Evolutionary conservation across 106 monocot species (phyloP), one percentile per base, ranked within the genome.

Genomic region (Iris macrosiphon): DNA sequence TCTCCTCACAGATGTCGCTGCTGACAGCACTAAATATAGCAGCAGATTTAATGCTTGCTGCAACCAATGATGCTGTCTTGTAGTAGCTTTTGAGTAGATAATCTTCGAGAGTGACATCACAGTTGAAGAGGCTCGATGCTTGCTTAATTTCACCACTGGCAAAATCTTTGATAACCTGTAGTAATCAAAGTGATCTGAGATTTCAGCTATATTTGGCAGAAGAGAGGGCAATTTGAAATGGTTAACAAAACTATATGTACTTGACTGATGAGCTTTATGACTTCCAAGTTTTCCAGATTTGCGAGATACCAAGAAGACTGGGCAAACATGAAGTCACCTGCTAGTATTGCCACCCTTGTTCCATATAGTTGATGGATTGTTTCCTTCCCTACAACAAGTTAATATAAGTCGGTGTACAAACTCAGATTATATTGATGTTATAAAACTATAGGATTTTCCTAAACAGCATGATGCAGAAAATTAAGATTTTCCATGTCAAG

Each of bases 91-190:
- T 98, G 22, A 90, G 67, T 24, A 90, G 50, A 38, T 87, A 98
- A 1, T 98, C 86, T n/a, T 98, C 90, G 7, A 90, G 86, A 4
- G 82, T 61, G 24, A 78, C 6, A 32, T 87, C 87, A 15, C 83
- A 80, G 43, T 91, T 48, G 46, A 91, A 98, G 19, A 98, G 77
- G 57, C 73, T 74, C 6, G 96, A 98, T 16, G 83, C 90, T 66
- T 98, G 96, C 51, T 91, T 91, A 63, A 90, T 91, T 70, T 98
- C 96, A 18, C 96, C 96, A 35, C 86, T 87, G 14, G 96, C 90
- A 72, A 98, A 98, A 75, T 98, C 96, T 61, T 91, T 98, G 40
- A 98, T 98, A 10, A 98, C 96, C 90, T 98, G 80, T 48, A n/a
- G n/a, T n/a, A n/a, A n/a, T n/a, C n/a, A n/a, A n/a, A n/a, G n/a